Base-by-base conservation (phyloP, 2,329 filamentous ascomycete genomes). In the Colletotrichum phormii region DNA sequence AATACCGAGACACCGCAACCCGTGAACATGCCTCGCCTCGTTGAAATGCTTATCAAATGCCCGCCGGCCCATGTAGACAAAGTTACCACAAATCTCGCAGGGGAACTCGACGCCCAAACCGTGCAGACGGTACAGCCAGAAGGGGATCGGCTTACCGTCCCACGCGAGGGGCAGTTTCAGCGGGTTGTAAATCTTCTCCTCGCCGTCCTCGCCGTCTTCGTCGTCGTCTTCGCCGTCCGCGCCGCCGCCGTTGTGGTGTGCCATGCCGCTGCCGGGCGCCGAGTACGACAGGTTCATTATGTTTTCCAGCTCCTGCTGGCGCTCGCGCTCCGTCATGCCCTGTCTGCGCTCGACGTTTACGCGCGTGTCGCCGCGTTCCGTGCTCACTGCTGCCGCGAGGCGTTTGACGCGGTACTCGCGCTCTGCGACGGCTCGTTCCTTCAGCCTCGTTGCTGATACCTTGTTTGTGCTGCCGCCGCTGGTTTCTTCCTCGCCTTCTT, bases 1-100 rank as follows among this genome's bases (percentile, higher is more conserved):
- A 80, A 99, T 97, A 24, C 97, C 97, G 63, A 99, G 85, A 79
- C 96, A 98, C 82, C 97, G 97, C 76, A 99, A 85, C 0, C 97
- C 97, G 80, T 98, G 97, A 61, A 98, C 93, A 80, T 99, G 97
- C 65, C 95, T 88, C 9, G 94, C 92, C 82, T 99, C 97, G 77
- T 95, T 97, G 85, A 99, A 99, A 82, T 99, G 97, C 86, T 99
- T 99, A 81, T 99, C 97, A 78, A 98, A 99, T 1, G 95, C 95
- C 62, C 97, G 91, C 29, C 97, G 90, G 18, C 97, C 97, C 93
- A 98, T 98, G 85, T 98, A 98, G n/a, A 98, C 95, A 79, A 95
- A 98, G 83, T 98, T 98, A 68, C 97, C 97, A 80, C 97, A 99
- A 69, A 99, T 94, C 81, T 99, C 96, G 86, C 97, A 99, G 0